Evolutionary conservation across 169 alveolate species (phyloP), one percentile per base, ranked within the genome.

Genomic region (Gregarina niphandrodes): DNA sequence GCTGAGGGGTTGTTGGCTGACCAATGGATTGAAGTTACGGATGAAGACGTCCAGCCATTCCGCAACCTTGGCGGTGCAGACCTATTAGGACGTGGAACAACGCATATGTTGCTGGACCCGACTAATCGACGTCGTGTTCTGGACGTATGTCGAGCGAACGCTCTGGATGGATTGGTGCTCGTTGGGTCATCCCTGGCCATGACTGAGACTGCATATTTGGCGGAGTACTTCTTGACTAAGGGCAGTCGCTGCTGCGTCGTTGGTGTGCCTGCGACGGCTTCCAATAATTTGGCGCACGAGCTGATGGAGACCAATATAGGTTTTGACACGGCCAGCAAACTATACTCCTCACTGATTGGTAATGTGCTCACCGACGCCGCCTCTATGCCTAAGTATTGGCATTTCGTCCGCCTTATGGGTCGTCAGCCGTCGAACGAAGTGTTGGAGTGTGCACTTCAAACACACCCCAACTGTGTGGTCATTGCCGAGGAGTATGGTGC

Each of bases 311-410:
- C 91, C 9, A 70, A 91, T 28, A 82, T 89, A 21, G 98, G 98
- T 7, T 89, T 86, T 59, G 98, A 89, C 59, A 67, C 95, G 38
- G 90, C 92, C 43, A 80, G 95, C 3, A 86, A 84, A 64, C 64
- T 82, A 9, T 85, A 89, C 56, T 87, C 96, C 35, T 73, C 91
- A 19, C 65, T 89, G 45, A 81, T 89, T 13, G 98, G 98, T 46
- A 89, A 89, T 67, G 92, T 86, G 18, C 75, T 86, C 42, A 85
- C 95, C 37, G 98, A 89, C 59, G 88, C 95, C 13, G 95, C 91
- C 1, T 74, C 91, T 17, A 87, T 91, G 77, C 92, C 91, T 6
- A 89, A 89, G 61, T 89, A 89, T 54, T 89, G 96, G 96, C 94
- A 89, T 46, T 86, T 89, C 60, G 81, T 86, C 34, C 80, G 93